Evolutionary conservation across 179 eudicot genomes (phyloP).

Genomic region (Silene noctiflora): DNA sequence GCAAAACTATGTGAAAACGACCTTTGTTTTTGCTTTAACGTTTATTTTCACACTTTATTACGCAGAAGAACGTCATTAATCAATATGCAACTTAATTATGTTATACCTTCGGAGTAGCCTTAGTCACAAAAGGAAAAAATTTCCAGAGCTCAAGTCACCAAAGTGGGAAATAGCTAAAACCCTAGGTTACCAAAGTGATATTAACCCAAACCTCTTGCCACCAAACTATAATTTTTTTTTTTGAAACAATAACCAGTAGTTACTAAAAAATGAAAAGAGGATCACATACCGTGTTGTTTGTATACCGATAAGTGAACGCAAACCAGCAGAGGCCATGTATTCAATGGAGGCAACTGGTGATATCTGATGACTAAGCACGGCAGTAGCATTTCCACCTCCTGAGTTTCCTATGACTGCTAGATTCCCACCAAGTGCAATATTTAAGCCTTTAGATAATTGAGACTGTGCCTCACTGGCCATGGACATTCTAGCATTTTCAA

Average conservation of each 20-base stretch:
- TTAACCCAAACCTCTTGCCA: no score
- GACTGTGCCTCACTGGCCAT: conserved; percentile 93
- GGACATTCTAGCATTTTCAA: conserved; percentile 60
- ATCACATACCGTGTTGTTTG: conserved; percentile 70
- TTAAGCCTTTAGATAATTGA: conserved; percentile 63
- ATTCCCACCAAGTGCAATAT: conserved; percentile 85
- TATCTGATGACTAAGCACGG: conserved; percentile 68
- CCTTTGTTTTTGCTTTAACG: no score
- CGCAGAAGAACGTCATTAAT: no score
- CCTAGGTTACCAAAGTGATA: no score
- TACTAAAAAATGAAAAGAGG: conserved; percentile 1
- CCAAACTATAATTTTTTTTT: no score
- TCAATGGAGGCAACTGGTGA: conserved; percentile 70
- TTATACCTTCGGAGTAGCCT: no score
- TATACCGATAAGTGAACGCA: conserved; percentile 73
- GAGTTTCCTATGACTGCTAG: conserved; percentile 64
- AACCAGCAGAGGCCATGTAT: conserved; percentile 74
- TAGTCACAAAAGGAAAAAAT: no score
- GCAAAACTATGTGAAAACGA: no score
- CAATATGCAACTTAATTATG: no score
- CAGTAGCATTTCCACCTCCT: conserved; percentile 77
- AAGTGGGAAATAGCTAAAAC: no score
- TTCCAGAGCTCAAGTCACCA: no score
- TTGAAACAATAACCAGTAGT: neutral
- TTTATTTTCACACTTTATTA: no score